Evolutionary conservation across 2,329 filamentous ascomycete species (phyloP), one percentile per base, ranked within the genome.

Genomic region (Fusarium anthophilum): DNA sequence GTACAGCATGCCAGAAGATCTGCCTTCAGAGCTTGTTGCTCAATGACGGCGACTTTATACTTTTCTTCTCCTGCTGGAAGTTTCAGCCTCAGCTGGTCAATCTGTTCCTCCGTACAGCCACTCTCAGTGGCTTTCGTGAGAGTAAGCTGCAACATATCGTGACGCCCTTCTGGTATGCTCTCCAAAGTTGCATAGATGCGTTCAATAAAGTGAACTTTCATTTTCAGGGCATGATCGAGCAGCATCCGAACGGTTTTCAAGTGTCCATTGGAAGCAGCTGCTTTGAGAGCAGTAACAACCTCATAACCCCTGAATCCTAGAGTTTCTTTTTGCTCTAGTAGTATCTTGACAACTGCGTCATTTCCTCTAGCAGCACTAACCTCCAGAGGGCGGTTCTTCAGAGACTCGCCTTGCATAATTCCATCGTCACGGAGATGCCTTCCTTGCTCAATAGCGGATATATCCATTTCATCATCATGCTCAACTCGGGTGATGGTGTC

Each of bases 241-340:
- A 56, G 8, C 2, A 56, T 17, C 13, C 10, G 11, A 12, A 61
- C 48, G 8, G 24, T 26, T 2, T 22, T 24, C 20, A 56, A 6
- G 13, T 61, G 58, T 20, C 58, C 48, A 7, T 61, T 43, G 6
- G n/a, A 37, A 7, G 58, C 48, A 9, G 58, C 58, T 24, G 28
- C 26, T 8, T 28, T n/a, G 15, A 61, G 37, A 28, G 58, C 38
- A 17, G 2, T 8, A 26, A 2, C 15, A 37, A 56, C 13, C 15
- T 61, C 24, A 20, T 11, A 41, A 3, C 6, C 30, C 5, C 3
- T 9, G 7, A 61, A 18, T 15, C 30, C 28, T 2, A 61, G 3
- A 7, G 10, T 24, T n/a, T 61, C 38, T 3, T n/a, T 37, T 24
- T 61, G 58, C 12, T 10, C 14, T 2, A 56, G 28, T 17, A 61